phyloP scores from a whole-genome alignment of 352 stramenopile species.

The Globisporangium alternatum region DNA sequence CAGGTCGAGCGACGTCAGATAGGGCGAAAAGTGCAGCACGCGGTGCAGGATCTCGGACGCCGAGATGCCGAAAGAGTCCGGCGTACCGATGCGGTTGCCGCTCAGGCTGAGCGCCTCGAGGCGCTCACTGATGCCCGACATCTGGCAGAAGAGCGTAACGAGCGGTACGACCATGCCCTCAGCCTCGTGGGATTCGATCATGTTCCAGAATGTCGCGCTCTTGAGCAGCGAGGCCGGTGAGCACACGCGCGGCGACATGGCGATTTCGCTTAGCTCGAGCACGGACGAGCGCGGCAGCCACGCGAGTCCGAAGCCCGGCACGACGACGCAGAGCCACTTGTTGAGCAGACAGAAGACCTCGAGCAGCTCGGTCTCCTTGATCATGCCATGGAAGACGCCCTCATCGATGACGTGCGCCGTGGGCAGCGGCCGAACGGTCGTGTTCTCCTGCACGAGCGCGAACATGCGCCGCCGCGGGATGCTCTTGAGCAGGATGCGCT shows the following conservation, averaged over 20 bases:
- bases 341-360: conserved; percentile 55
- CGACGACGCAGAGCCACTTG: conserved; percentile 53
- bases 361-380: conserved; percentile 40
- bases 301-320: conserved; percentile 52
- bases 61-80: conserved; percentile 49
- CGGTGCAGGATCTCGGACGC: conserved; percentile 46
- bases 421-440: conserved; percentile 40
- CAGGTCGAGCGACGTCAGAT: conserved; percentile 50
- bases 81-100: conserved; percentile 53
- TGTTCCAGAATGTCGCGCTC: conserved; percentile 46
- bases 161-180: conserved; percentile 49
- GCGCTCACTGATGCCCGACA: conserved; percentile 48
- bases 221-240: conserved; percentile 40
- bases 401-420: conserved; percentile 40
- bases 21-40: conserved; percentile 56
- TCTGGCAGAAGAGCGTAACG: conserved; percentile 52
- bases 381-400: conserved; percentile 37
- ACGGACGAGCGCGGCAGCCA: conserved; percentile 45
- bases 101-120: conserved; percentile 57
- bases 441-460: conserved; percentile 42
- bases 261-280: conserved; percentile 49
- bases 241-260: conserved; percentile 47
- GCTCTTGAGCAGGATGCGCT: conserved; percentile 44
- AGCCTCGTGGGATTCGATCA: conserved; percentile 45
- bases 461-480: conserved; percentile 46